A percentile compares a stretch with the other conserved stretches of the same genome.
These are phyloP conservation scores for Agrocybe chaxingu DNA, from an alignment of 768 basidiomycete species.

Conservation along the genomic window DNA sequence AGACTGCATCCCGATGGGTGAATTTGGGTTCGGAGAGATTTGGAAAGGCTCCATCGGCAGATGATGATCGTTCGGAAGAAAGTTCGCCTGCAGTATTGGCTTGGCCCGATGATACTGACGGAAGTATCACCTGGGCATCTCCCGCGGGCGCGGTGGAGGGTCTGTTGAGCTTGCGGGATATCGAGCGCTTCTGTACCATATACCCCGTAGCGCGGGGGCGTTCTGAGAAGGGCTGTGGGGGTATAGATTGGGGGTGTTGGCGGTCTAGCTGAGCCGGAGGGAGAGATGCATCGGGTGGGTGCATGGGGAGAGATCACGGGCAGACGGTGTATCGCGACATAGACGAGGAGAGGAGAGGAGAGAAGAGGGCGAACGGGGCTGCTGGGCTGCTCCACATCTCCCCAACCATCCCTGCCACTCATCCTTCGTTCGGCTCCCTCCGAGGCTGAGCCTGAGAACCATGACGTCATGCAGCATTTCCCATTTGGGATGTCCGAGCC, in stretches of 20 bases:
- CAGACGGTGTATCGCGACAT: background rate
- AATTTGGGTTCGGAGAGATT: background rate
- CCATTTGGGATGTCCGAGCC: too few species aligned
- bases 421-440: too few species aligned
- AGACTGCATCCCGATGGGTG: background rate
- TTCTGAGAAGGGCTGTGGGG: conserved; percentile 1
- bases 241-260: background rate
- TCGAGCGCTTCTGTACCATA: conserved; percentile 15
- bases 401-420: too few species aligned
- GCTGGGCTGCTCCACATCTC: too few species aligned
- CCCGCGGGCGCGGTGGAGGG: conserved; percentile 40
- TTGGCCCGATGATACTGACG: conserved; percentile 29
- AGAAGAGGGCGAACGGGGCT: background rate
- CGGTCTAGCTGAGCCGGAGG: background rate
- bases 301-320: conserved; percentile 8
- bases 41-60: conserved; percentile 5
- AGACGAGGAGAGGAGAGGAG: background rate
- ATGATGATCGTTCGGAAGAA: too few species aligned
- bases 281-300: conserved; percentile 8
- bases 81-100: too few species aligned
- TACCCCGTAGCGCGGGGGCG: conserved; percentile 12
- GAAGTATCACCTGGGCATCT: conserved; percentile 39
- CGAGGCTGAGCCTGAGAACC: too few species aligned
- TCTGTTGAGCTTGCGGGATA: conserved; percentile 23
- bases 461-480: too few species aligned